Percentiles rank a stretch among this genome's conserved stretches.
Evolutionary conservation across 441 rosid genomes (phyloP).

Genomic region (Geranium incanum): DNA sequence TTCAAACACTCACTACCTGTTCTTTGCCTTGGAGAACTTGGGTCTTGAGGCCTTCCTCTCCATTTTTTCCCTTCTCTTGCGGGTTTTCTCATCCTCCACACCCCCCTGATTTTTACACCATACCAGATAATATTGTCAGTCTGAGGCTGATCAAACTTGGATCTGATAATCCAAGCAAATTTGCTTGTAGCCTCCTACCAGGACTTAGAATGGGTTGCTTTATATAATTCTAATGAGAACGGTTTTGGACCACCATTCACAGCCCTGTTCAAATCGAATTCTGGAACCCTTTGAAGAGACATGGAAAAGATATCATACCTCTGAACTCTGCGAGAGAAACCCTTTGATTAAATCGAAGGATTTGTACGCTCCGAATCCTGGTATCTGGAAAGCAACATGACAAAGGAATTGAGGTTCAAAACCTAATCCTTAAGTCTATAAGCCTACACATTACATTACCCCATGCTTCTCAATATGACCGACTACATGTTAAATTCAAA

Average conservation of each 20-base stretch:
- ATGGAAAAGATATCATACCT: slow-evolving; percentile 31
- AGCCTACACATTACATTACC: background rate
- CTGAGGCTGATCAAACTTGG: background rate
- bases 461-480: background rate
- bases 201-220: background rate
- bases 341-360: slow-evolving; percentile 58
- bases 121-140: background rate
- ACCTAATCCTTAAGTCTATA: background rate
- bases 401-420: background rate
- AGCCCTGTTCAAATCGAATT: background rate
- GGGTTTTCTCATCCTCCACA: slow-evolving; percentile 52
- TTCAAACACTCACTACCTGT: slow-evolving; percentile 22
- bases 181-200: background rate
- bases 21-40: slow-evolving; percentile 46
- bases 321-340: slow-evolving; percentile 52
- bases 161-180: background rate
- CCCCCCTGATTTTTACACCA: slow-evolving; percentile 32
- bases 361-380: slow-evolving; percentile 65
- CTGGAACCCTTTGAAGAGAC: background rate
- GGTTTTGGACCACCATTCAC: background rate
- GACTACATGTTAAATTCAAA: background rate
- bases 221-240: background rate
- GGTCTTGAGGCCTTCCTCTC: slow-evolving; percentile 52
- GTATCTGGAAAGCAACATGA: slow-evolving; percentile 39
- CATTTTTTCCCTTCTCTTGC: slow-evolving; percentile 60